Percentiles rank a stretch among this genome's conserved stretches.
Conservation (phyloP, 345 rosid genomes). For the Cardamine resedifolia region DNA sequence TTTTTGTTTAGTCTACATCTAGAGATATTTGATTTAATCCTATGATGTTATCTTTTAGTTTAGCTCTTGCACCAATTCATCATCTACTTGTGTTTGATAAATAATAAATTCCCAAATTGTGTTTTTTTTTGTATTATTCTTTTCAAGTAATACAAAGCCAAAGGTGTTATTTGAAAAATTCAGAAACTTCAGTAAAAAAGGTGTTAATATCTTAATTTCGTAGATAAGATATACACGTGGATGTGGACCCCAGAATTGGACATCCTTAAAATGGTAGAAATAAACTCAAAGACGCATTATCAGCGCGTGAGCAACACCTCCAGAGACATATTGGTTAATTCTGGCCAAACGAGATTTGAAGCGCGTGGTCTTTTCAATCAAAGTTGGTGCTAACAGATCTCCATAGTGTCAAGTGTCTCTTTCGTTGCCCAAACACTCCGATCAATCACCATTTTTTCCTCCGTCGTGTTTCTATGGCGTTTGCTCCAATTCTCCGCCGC, state of each 20-base stretch:
- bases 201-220: background rate
- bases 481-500: constrained; percentile 36
- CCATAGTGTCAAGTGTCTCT: background rate
- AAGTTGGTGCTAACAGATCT: background rate
- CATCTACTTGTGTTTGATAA: background rate
- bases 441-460: background rate
- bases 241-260: background rate
- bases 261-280: background rate
- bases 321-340: background rate
- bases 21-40: too few relatives aligned
- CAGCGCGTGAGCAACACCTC: constrained; percentile 11
- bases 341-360: background rate
- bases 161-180: background rate
- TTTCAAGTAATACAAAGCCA: background rate
- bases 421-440: constrained; percentile 12
- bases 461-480: constrained; percentile 38
- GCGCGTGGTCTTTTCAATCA: constrained; percentile 14
- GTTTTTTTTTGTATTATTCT: background rate
- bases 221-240: constrained; percentile 31
- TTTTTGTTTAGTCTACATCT: too few relatives aligned
- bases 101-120: background rate
- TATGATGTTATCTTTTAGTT: background rate
- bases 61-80: background rate
- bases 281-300: background rate
- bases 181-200: background rate